These are phyloP conservation scores for Mycena maculata DNA, from an alignment of 768 basidiomycete species.

Conservation along the genomic window DNA sequence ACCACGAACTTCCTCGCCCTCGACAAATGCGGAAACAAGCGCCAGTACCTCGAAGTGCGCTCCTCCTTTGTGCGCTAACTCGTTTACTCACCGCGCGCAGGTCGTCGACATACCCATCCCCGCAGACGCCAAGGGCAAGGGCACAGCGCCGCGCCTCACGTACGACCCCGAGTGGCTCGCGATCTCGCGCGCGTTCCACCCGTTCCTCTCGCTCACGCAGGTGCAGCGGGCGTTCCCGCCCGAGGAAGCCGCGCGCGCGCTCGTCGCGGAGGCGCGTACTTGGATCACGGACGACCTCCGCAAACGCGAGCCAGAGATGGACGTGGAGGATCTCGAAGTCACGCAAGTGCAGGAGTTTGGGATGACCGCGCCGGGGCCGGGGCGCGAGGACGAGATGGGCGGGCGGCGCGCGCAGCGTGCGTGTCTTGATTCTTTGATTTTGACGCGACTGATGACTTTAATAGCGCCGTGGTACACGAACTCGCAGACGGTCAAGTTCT, in stretches of 20 bases:
- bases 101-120: conserved; percentile 70
- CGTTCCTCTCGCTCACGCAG: conserved; percentile 70
- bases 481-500: conserved; percentile 91
- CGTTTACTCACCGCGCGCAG: conserved; percentile 48
- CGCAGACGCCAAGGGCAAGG: not conserved
- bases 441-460: conserved; percentile 20
- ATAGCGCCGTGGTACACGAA: conserved; percentile 86
- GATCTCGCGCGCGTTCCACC: conserved; percentile 88
- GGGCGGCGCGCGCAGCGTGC: conserved; percentile 46
- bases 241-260: conserved; percentile 60
- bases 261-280: conserved; percentile 71
- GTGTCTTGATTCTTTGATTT: conserved; percentile 36
- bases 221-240: conserved; percentile 72
- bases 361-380: conserved; percentile 72
- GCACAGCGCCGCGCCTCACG: conserved; percentile 54
- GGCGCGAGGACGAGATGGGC: conserved; percentile 47
- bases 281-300: conserved; percentile 76
- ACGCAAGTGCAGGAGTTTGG: conserved; percentile 73
- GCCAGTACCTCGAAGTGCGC: conserved; percentile 84
- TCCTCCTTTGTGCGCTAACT: not conserved
- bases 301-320: conserved; percentile 38
- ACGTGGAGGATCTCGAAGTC: conserved; percentile 51
- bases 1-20: conserved; percentile 83
- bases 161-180: conserved; percentile 96
- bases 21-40: conserved; percentile 86